phyloP scores from a whole-genome alignment of 1,139 yeast species.

The Magnusiomyces fungicola region DNA sequence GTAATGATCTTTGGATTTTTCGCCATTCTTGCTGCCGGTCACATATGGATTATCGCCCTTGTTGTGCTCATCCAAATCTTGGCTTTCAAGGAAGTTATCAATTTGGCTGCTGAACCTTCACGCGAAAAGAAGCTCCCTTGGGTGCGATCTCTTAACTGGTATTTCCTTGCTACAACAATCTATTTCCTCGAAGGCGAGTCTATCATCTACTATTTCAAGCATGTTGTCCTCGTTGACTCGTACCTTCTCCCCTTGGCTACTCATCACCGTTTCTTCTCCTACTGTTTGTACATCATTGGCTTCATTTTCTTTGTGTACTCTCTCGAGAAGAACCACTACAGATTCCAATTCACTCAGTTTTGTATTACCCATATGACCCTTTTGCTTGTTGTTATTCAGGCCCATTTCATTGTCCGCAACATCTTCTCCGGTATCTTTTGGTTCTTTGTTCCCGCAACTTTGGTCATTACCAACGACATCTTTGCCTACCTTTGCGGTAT shows the following conservation, averaged over 20 bases:
- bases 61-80: slow-evolving; percentile 70
- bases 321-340: slow-evolving; percentile 79
- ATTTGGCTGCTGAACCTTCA: slow-evolving; percentile 74
- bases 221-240: slow-evolving; percentile 39
- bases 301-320: slow-evolving; percentile 86
- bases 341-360: slow-evolving; percentile 89
- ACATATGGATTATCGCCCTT: slow-evolving; percentile 64
- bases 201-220: slow-evolving; percentile 55
- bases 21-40: slow-evolving; percentile 75
- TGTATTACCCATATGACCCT: slow-evolving; percentile 94
- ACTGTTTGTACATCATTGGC: slow-evolving; percentile 79
- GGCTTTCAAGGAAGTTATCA: slow-evolving; percentile 86
- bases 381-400: slow-evolving; percentile 84
- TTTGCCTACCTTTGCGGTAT: slow-evolving; percentile 97
- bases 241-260: slow-evolving; percentile 40
- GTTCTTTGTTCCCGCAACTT: slow-evolving; percentile 86
- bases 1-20: slow-evolving; percentile 81
- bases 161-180: slow-evolving; percentile 57
- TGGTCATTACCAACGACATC: slow-evolving; percentile 90
- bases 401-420: slow-evolving; percentile 86
- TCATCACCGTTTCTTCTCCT: slow-evolving; percentile 80
- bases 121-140: slow-evolving; percentile 76
- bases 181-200: slow-evolving; percentile 87
- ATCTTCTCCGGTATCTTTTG: slow-evolving; percentile 87
- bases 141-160: slow-evolving; percentile 87